phyloP scores from a whole-genome alignment of 176 grass and related monocot species.

The Secale cereale region DNA sequence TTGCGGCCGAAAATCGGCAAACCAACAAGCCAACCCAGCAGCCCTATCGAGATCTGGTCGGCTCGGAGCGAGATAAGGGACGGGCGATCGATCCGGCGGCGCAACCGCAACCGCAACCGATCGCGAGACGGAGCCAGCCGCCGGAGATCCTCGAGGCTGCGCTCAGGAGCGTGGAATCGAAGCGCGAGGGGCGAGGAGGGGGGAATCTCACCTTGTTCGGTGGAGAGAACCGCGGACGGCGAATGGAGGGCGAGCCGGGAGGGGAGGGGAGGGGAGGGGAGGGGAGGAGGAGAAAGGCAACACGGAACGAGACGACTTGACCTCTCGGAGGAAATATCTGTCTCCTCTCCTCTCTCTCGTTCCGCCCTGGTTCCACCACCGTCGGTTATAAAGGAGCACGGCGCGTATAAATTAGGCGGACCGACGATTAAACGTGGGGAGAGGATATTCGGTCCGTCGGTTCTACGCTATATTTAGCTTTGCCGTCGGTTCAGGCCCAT shows the following conservation, averaged over 20 bases:
- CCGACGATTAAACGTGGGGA: background rate
- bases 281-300: background rate
- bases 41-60: background rate
- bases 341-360: background rate
- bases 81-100: background rate
- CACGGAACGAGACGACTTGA: background rate
- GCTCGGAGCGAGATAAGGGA: background rate
- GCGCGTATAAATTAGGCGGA: background rate
- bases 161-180: background rate
- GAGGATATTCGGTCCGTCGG: background rate
- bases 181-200: background rate
- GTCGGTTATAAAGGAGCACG: background rate
- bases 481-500: background rate
- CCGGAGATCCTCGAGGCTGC: background rate
- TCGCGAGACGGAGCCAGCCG: background rate
- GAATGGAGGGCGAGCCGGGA: background rate
- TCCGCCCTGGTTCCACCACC: background rate
- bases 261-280: no score
- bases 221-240: background rate
- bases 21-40: background rate
- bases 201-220: constrained; percentile 22
- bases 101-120: background rate
- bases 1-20: background rate
- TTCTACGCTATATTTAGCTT: background rate
- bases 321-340: background rate